A percentile compares a stretch with the other conserved stretches of the same genome.
These are phyloP conservation scores for Fusarium nelsonii DNA, from an alignment of 2,329 filamentous ascomycete species.

Conservation along the genomic window DNA sequence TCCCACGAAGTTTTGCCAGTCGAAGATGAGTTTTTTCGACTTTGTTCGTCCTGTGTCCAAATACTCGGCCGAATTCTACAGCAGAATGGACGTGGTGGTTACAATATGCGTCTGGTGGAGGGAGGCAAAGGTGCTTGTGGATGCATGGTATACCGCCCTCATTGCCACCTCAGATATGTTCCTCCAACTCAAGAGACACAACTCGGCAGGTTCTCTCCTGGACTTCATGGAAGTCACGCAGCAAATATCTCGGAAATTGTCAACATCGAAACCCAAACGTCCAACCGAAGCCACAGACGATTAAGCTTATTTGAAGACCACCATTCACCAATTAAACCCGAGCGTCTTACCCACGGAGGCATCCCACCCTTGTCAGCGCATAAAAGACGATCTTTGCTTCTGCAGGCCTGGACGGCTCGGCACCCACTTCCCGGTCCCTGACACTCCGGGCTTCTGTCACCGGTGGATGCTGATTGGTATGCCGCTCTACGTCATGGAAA, in stretches of 20 bases:
- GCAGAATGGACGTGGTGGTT: background rate
- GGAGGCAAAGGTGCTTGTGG: background rate
- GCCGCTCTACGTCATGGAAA: background rate
- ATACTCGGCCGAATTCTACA: background rate
- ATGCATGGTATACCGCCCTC: background rate
- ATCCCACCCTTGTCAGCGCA: constrained; percentile 12
- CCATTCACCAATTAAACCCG: constrained; percentile 15
- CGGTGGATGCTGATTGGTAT: constrained; percentile 28
- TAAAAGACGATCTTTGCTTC: constrained; percentile 9
- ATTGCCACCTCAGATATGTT: background rate
- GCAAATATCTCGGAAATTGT: background rate
- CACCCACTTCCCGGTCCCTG: constrained; percentile 28
- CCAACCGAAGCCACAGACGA: constrained; percentile 25
- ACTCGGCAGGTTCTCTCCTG: background rate
- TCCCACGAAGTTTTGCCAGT: background rate
- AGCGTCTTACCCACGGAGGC: constrained; percentile 1
- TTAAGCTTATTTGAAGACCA: constrained; percentile 32
- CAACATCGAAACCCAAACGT: constrained; percentile 1
- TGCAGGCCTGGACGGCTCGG: background rate
- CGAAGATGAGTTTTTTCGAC: background rate
- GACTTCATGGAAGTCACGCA: background rate
- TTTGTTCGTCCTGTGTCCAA: background rate
- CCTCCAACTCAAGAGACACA: background rate
- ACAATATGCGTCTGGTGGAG: background rate
- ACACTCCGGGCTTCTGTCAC: constrained; percentile 26